A percentile compares a stretch with the other conserved stretches of the same genome.
Conservation (phyloP, 2,329 filamentous ascomycete species). For the Amauroascus verrucosus region DNA sequence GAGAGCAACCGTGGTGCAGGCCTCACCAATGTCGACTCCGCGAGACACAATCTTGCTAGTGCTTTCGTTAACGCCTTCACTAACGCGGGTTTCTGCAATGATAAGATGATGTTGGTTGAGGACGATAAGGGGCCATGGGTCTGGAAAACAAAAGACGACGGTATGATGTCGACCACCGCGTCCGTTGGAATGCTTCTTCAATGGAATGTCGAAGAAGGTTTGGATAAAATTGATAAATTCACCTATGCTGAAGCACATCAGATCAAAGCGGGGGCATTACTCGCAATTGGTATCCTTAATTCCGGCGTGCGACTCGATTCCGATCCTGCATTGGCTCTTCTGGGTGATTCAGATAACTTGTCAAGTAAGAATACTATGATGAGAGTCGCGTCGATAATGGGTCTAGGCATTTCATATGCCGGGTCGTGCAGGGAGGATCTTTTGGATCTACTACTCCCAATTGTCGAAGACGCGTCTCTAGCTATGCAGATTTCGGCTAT, state of each 20-base stretch:
- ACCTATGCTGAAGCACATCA: conserved; percentile 73
- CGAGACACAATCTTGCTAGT: conserved; percentile 87
- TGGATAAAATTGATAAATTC: conserved; percentile 91
- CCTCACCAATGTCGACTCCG: conserved; percentile 89
- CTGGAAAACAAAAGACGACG: conserved; percentile 98
- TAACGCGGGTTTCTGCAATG: conserved; percentile 87
- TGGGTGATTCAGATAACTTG: conserved; percentile 71
- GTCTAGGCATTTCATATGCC: conserved; percentile 85
- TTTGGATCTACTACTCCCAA: conserved; percentile 73
- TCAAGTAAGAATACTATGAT: conserved; percentile 67
- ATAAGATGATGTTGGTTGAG: conserved; percentile 95
- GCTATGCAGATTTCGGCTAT: conserved; percentile 96
- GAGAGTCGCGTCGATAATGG: conserved; percentile 83
- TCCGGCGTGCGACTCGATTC: conserved; percentile 81
- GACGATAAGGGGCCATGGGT: conserved; percentile 89
- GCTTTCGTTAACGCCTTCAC: conserved; percentile 96
- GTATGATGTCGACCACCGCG: conserved; percentile 92
- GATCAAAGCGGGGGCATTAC: conserved; percentile 81
- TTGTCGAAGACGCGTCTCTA: conserved; percentile 70
- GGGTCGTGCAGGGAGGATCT: conserved; percentile 86
- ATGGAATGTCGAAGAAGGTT: conserved; percentile 85
- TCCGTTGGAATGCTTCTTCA: conserved; percentile 83
- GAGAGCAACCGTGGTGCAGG: conserved; percentile 89
- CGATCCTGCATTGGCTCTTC: conserved; percentile 77
- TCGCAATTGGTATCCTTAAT: conserved; percentile 93